Evolutionary conservation across 164 flowering plant genomes (phyloP).

Genomic region (Stephania japonica): DNA sequence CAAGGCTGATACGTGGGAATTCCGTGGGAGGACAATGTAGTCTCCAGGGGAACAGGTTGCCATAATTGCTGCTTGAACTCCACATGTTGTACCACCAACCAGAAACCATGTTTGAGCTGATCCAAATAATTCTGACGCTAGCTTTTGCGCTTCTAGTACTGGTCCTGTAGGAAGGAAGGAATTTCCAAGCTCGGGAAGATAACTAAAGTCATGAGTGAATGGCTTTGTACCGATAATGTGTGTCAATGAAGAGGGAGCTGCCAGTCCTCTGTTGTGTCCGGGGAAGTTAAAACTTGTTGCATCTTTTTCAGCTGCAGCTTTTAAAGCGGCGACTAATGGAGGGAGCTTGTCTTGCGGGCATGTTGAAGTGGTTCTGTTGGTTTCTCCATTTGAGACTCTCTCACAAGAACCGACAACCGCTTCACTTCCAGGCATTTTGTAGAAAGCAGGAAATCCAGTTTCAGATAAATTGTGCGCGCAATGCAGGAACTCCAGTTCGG

Average conservation of each 20-base stretch:
- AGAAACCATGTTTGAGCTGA: constrained; percentile 58
- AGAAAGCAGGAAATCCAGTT: not conserved
- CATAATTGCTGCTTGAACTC: constrained; percentile 56
- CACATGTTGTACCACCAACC: constrained; percentile 56
- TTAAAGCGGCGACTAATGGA: constrained; percentile 60
- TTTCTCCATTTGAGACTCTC: not conserved
- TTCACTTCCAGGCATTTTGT: constrained; percentile 9
- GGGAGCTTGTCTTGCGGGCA: constrained; percentile 15
- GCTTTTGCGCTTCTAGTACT: constrained; percentile 41
- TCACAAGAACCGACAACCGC: not conserved
- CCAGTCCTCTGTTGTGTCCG: constrained; percentile 81
- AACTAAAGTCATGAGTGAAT: constrained; percentile 41
- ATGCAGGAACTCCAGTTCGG: too few species aligned
- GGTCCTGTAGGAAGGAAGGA: constrained; percentile 45
- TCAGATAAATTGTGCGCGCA: too few species aligned
- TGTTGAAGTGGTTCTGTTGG: not conserved
- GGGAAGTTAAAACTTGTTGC: constrained; percentile 79
- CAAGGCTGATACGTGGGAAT: constrained; percentile 46
- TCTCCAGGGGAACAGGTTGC: constrained; percentile 56
- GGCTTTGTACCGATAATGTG: constrained; percentile 36
- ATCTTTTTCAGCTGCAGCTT: constrained; percentile 48
- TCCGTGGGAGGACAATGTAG: constrained; percentile 37
- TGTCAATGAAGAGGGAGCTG: constrained; percentile 45
- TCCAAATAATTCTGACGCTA: constrained; percentile 44
- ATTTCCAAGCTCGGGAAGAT: constrained; percentile 48